Evolutionary conservation across 139 green algal species (phyloP).

Genomic region (Desmodesmus armatus): DNA sequence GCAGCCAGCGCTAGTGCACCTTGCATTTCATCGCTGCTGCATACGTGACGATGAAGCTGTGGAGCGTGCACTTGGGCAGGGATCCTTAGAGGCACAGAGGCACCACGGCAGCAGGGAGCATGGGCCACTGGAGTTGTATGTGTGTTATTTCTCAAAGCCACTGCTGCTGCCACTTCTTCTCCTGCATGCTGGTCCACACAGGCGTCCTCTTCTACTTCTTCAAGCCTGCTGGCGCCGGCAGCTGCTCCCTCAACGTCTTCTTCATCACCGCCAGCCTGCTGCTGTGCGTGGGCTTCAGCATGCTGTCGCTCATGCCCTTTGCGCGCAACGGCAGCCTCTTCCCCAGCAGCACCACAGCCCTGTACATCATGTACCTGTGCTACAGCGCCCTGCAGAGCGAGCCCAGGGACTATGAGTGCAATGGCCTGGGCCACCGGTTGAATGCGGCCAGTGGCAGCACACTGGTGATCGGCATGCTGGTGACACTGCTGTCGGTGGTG

Average conservation of each 20-base stretch:
- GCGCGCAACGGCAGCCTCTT: slow-evolving; percentile 88
- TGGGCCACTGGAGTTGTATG: too few relatives aligned
- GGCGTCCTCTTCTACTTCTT: slow-evolving; percentile 92
- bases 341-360: slow-evolving; percentile 80
- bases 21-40: too few relatives aligned
- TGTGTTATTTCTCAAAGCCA: too few relatives aligned
- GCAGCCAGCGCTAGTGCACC: too few relatives aligned
- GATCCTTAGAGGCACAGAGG: too few relatives aligned
- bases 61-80: too few relatives aligned
- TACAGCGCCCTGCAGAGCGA: slow-evolving; percentile 88
- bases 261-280: slow-evolving; percentile 87
- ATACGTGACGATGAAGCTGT: too few relatives aligned
- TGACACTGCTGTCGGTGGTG: slow-evolving; percentile 90
- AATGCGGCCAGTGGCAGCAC: slow-evolving; percentile 80
- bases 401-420: slow-evolving; percentile 94
- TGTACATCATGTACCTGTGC: slow-evolving; percentile 95
- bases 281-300: slow-evolving; percentile 71
- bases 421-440: slow-evolving; percentile 83
- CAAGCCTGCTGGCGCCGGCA: slow-evolving; percentile 72
- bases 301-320: slow-evolving; percentile 72
- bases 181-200: too few relatives aligned
- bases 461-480: slow-evolving; percentile 83
- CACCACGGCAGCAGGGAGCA: too few relatives aligned
- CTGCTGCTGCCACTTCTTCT: too few relatives aligned
- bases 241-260: slow-evolving; percentile 92